Evolutionary conservation across 176 grass and related monocot genomes (phyloP).

Genomic region (Phoenix roebelenii): DNA sequence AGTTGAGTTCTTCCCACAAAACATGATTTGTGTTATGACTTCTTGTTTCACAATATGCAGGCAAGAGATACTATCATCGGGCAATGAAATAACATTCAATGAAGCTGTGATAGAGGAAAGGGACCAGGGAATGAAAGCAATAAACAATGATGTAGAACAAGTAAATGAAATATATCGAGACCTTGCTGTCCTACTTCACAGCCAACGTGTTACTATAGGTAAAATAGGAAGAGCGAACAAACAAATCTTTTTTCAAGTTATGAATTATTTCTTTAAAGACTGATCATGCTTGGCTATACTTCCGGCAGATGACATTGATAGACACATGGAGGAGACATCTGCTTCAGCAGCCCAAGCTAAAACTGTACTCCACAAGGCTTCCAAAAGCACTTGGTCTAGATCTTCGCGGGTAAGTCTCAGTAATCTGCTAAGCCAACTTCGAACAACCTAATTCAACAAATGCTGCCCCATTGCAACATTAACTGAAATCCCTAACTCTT

Average conservation of each 20-base stretch:
- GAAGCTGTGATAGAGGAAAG: conserved; percentile 7
- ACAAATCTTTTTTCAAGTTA: too few species aligned
- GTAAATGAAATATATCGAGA: background rate
- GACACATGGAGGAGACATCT: background rate
- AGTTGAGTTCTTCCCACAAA: too few species aligned
- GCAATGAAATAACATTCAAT: conserved; percentile 1
- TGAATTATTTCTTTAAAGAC: background rate
- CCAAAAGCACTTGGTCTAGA: conserved; percentile 1
- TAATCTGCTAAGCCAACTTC: background rate
- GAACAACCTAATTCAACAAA: too few species aligned
- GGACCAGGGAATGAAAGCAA: background rate
- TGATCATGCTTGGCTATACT: background rate
- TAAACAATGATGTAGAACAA: conserved; percentile 7
- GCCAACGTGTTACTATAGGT: background rate
- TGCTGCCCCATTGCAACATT: too few species aligned
- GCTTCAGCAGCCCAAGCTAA: background rate
- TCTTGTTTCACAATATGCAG: background rate
- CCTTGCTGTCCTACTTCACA: background rate
- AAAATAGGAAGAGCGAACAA: background rate
- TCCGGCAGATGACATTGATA: conserved; percentile 1
- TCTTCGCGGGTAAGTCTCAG: background rate
- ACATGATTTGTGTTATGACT: too few species aligned
- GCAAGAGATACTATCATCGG: background rate
- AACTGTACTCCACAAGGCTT: background rate
- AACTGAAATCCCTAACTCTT: too few species aligned